Base-by-base conservation (phyloP, 805 yeast species). In the Sugiyamaella qingdaonensis region DNA sequence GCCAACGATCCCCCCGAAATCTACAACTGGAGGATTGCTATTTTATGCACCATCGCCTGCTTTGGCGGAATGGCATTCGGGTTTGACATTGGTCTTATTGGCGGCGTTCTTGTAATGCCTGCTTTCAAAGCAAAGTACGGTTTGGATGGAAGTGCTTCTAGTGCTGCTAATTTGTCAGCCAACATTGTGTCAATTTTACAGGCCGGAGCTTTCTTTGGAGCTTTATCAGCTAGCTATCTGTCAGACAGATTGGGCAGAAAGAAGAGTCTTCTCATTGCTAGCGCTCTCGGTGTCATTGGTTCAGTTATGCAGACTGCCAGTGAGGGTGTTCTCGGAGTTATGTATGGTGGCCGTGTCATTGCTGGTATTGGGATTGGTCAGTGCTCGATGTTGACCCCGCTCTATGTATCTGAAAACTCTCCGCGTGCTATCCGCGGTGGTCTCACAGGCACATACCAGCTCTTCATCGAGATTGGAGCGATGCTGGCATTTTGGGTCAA, bases 201-300 rank as follows among this genome's bases (percentile, higher is more conserved):
- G 18, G 45, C 29, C 9, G 45, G 45, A 4, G 24, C 29, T 5
- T 41, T 41, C 45, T 41, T 41, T 10, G 45, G 45, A 4, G 24
- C 29, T n/a, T 9, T 34, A 4, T 34, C 37, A 4, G 48, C 86
- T 0, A 85, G 87, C 1, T 61, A 78, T 10, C 64, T 85, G 84
- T 2, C 66, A 79, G 58, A 80, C 75, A 61, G 79, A 78, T 60
- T 66, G 51, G 86, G 88, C 16, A 75, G 87, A 65, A 76, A 79
- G 58, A 67, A 71, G 53, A 70, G 84, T 8, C 73, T 82, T 60
- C 72, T 80, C 52, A 66, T 78, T 52, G 78, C 85, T 2, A 79
- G 84, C 72, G 57, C 80, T 39, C 73, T 78, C 70, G 81, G 81
- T 66, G 79, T 85, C 16, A 57, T 80, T 44, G 86, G 86, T 52